phyloP scores from a whole-genome alignment of 1,284 basidiomycete genomes.

The Leccinum discolor region DNA sequence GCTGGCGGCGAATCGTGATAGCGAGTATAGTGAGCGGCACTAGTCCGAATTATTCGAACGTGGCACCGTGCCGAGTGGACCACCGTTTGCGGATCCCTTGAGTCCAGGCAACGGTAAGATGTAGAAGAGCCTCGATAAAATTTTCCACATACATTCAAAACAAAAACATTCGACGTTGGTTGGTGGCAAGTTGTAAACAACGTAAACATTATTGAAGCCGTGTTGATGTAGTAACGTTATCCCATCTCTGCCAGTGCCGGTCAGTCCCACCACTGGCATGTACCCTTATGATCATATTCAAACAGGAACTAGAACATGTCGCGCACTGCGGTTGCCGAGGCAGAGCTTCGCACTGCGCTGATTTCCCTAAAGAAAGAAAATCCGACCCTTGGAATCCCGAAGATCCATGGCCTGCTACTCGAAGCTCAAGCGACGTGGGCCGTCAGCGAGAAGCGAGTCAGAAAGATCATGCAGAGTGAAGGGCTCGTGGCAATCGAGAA shows the following conservation, averaged over 20 bases:
- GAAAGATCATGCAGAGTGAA: slow-evolving; percentile 65
- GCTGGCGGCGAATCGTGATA: not conserved
- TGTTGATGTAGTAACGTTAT: not conserved
- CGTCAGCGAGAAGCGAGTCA: slow-evolving; percentile 80
- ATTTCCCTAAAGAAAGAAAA: slow-evolving; percentile 48
- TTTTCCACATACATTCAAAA: not conserved
- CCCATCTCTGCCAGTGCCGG: not conserved
- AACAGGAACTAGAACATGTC: slow-evolving; percentile 10
- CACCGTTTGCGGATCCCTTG: not conserved
- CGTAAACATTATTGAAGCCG: not conserved
- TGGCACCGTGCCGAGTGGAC: not conserved
- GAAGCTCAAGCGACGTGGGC: slow-evolving; percentile 64
- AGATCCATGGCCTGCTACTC: slow-evolving; percentile 68
- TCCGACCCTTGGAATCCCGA: slow-evolving; percentile 67
- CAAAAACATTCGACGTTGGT: not conserved
- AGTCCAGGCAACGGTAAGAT: not conserved
- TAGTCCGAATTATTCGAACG: not conserved
- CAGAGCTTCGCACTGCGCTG: slow-evolving; percentile 44
- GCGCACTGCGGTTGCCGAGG: slow-evolving; percentile 35
- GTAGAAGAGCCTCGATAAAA: not conserved
- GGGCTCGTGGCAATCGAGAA: slow-evolving; percentile 45
- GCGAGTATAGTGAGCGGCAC: not conserved
- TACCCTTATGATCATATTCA: not conserved
- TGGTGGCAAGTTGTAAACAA: not conserved
- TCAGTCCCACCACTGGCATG: slow-evolving; percentile 3